Evolutionary conservation across 805 yeast genomes (phyloP).

Genomic region (Candida xiaguanensis): DNA sequence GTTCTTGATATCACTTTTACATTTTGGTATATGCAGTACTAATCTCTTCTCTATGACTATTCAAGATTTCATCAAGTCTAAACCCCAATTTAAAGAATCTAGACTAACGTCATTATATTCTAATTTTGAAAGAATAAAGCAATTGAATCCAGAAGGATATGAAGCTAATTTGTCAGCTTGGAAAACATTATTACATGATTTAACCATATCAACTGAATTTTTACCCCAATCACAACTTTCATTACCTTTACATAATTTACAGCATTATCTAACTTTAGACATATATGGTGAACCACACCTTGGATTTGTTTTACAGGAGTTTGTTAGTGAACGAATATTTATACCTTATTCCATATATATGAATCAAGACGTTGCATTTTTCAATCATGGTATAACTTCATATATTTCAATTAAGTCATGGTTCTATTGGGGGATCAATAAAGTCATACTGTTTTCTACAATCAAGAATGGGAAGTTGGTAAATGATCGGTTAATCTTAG

Average conservation of each 20-base stretch:
- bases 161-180: conserved; percentile 42
- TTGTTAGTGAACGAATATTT: conserved; percentile 16
- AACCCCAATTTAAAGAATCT: conserved; percentile 21
- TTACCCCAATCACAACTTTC: conserved; percentile 17
- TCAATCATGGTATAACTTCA: conserved; percentile 2
- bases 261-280: conserved; percentile 21
- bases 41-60: conserved; percentile 2
- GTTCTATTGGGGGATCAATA: conserved; percentile 13
- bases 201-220: conserved; percentile 15
- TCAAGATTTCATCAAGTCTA: conserved; percentile 13
- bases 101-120: conserved; percentile 35
- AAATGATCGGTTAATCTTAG: conserved; percentile 21
- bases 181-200: conserved; percentile 17
- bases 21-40: neutral
- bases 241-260: conserved; percentile 12
- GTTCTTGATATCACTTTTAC: no score
- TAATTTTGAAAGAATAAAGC: conserved; percentile 26
- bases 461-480: conserved; percentile 13
- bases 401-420: conserved; percentile 13
- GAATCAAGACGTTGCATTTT: conserved; percentile 6
- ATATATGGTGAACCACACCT: conserved; percentile 31
- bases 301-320: conserved; percentile 21
- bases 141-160: conserved; percentile 39
- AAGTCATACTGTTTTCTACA: conserved; percentile 5
- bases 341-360: conserved; percentile 17